phyloP scores from a whole-genome alignment of 1,284 basidiomycete genomes.

The Ustilago crameri region DNA sequence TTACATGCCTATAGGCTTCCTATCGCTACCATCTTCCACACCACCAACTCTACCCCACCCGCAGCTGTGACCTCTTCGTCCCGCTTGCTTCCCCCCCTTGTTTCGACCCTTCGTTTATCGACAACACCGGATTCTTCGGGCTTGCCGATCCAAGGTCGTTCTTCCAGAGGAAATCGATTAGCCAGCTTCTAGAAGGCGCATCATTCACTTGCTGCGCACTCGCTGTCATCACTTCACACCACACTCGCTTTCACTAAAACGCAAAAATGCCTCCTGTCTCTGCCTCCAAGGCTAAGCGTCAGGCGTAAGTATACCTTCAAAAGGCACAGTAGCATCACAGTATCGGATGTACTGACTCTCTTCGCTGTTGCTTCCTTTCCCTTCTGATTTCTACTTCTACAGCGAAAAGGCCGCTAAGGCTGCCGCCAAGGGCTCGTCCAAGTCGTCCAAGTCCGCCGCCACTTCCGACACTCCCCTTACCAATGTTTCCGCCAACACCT shows the following conservation, averaged over 20 bases:
- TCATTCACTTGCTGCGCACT: constrained; percentile 22
- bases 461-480: constrained; percentile 58
- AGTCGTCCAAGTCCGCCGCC: constrained; percentile 56
- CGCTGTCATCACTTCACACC: not conserved
- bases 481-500: constrained; percentile 53
- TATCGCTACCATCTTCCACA: not conserved
- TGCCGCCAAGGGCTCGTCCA: constrained; percentile 58
- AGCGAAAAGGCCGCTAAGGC: constrained; percentile 68
- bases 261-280: constrained; percentile 63
- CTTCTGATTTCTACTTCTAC: constrained; percentile 5
- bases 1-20: no score
- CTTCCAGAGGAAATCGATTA: constrained; percentile 1
- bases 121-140: constrained; percentile 19
- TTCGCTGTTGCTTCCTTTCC: not conserved
- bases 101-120: constrained; percentile 9
- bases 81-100: constrained; percentile 14
- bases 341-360: not conserved
- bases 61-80: constrained; percentile 32
- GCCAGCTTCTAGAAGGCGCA: constrained; percentile 3
- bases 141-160: constrained; percentile 33
- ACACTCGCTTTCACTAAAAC: not conserved
- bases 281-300: constrained; percentile 68
- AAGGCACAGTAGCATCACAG: not conserved
- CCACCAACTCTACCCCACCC: constrained; percentile 16
- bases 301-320: constrained; percentile 60